These are phyloP conservation scores for Fusarium cicatricum DNA, from an alignment of 2,329 filamentous ascomycete species.

Conservation along the genomic window DNA sequence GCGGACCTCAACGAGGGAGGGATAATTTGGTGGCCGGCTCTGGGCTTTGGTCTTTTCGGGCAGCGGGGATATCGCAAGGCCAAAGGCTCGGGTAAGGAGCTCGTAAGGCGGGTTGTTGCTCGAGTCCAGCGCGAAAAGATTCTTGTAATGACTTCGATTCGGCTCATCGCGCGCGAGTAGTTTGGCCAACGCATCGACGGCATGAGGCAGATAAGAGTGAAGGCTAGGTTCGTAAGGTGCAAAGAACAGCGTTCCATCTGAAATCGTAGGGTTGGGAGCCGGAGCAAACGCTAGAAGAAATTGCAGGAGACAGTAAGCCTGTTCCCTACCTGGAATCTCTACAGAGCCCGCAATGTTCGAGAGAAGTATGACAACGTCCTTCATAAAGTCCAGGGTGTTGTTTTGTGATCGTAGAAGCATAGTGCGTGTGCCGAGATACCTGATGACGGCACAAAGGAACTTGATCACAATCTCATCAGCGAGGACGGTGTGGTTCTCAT, in stretches of 20 bases:
- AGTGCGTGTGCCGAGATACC: conserved; percentile 87
- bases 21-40: conserved; percentile 65
- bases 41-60: conserved; percentile 68
- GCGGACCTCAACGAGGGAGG: conserved; percentile 78
- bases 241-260: conserved; percentile 73
- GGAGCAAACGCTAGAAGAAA: conserved; percentile 93
- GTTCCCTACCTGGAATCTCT: conserved; percentile 84
- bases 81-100: conserved; percentile 86
- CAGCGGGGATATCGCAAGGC: conserved; percentile 82
- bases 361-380: conserved; percentile 87
- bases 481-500: conserved; percentile 75
- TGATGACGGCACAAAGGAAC: conserved; percentile 83
- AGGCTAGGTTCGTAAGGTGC: conserved; percentile 79
- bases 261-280: conserved; percentile 69
- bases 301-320: conserved; percentile 84
- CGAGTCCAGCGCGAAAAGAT: conserved; percentile 79
- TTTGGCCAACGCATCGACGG: conserved; percentile 90
- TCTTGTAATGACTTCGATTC: conserved; percentile 84
- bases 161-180: conserved; percentile 92
- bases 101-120: conserved; percentile 73
- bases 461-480: conserved; percentile 81
- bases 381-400: conserved; percentile 97
- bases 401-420: conserved; percentile 82
- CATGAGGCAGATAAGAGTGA: conserved; percentile 88
- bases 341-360: conserved; percentile 87